Evolutionary conservation across 495 filamentous ascomycete genomes (phyloP), one percentile per base, ranked within the genome.

Genomic region (Penicillium goetzii): DNA sequence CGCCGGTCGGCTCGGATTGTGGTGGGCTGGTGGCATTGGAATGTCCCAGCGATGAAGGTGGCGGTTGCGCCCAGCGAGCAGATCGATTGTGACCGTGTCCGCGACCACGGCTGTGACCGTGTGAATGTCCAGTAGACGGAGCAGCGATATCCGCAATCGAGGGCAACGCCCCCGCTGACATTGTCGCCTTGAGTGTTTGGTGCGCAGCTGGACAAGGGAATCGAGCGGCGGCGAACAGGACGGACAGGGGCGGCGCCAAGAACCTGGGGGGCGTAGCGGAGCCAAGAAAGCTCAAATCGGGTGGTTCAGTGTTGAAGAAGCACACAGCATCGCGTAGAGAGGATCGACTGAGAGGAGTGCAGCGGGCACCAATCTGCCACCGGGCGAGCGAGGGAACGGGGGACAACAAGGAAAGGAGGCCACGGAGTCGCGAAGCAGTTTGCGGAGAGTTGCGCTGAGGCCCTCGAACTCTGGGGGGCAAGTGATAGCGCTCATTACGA

Each of bases 61-160:
- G 74, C 33, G 70, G 67, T 56, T 76, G 77, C 43, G 71, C 68
- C 63, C 67, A 76, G 60, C 74, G 77, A 50, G 59, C 66, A 38
- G 76, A 78, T 52, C 79, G 76, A 60, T 69, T 72, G 59, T 80
- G 79, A n/a, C 79, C 79, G 33, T 80, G 79, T 11, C 79, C 79
- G 36, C 74, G 78, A 38, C 74, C 61, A 26, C 74, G 74, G 66
- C 71, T 73, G 47, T 80, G 76, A 25, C 74, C 67, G 47, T 74
- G 71, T 19, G 65, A 58, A 62, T 78, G 72, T 56, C 66, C 68
- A 65, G 68, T 68, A 40, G 68, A 64, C 25, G 66, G 63, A 53
- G 73, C 64, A 50, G 72, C 64, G 34, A 71, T 63, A 63, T 79
- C 73, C 72, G 71, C 71, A 51, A 57, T 69, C 59, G 69, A 71